A percentile compares a stretch with the other conserved stretches of the same genome.
phyloP scores from a whole-genome alignment of 2,329 filamentous ascomycete species.

The Elsinoe fawcettii region DNA sequence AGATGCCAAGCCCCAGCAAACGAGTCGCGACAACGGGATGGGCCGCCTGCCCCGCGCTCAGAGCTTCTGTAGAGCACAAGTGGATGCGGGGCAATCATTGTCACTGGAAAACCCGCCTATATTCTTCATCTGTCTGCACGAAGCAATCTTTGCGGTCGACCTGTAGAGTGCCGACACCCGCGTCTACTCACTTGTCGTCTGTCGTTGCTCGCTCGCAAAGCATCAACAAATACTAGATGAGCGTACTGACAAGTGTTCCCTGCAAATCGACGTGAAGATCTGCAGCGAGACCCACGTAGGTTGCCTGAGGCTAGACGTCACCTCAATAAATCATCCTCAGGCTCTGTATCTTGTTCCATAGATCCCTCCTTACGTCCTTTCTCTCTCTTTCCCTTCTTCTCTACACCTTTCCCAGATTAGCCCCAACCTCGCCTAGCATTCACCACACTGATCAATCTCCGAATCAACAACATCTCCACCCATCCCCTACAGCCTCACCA shows the following conservation, averaged over 20 bases:
- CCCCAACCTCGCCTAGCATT: too few species aligned
- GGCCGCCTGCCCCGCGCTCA: not conserved
- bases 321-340: not conserved
- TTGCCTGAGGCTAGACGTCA: constrained; percentile 3
- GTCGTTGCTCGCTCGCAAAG: too few species aligned
- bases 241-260: not conserved
- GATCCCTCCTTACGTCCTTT: not conserved
- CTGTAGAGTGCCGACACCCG: too few species aligned
- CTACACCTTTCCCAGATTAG: too few species aligned
- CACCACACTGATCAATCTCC: too few species aligned
- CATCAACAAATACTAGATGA: not conserved
- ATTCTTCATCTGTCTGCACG: not conserved
- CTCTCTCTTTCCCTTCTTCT: not conserved
- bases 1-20: not conserved
- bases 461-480: too few species aligned
- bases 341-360: not conserved
- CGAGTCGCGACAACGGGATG: not conserved
- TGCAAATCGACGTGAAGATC: constrained; percentile 1
- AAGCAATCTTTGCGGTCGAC: not conserved
- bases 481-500: not conserved
- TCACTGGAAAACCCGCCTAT: not conserved
- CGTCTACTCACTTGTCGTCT: too few species aligned
- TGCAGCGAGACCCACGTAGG: not conserved
- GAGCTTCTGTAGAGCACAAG: not conserved
- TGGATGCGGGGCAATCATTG: not conserved